A percentile compares a stretch with the other conserved stretches of the same genome.
These are phyloP conservation scores for Penicillium longicatenatum DNA, from an alignment of 495 filamentous ascomycete genomes.

Conservation along the genomic window DNA sequence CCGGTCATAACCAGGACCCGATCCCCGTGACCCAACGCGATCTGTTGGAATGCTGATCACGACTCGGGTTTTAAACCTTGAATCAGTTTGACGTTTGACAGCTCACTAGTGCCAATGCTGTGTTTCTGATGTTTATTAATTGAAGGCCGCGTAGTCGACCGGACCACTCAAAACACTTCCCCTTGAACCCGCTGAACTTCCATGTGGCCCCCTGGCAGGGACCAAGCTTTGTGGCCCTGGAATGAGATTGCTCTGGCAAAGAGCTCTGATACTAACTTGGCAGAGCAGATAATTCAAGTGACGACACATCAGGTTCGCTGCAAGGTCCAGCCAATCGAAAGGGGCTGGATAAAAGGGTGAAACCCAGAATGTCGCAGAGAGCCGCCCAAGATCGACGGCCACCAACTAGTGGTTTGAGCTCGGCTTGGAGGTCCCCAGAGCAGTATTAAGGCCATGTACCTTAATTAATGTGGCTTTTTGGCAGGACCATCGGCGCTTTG, in stretches of 20 bases:
- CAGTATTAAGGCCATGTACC: conserved; percentile 7
- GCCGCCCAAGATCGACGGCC: conserved; percentile 31
- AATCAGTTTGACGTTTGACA: conserved; percentile 2
- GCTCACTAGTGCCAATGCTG: neutral
- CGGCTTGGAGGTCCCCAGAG: conserved; percentile 9
- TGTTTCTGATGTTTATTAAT: neutral
- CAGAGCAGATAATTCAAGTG: conserved; percentile 18
- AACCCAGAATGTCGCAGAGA: conserved; percentile 39
- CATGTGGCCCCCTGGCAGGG: conserved; percentile 2
- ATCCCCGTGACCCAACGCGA: too few species aligned
- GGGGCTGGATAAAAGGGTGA: conserved; percentile 22
- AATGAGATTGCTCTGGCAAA: conserved; percentile 16
- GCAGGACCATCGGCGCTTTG: conserved; percentile 17
- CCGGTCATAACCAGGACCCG: too few species aligned
- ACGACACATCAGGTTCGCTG: conserved; percentile 10
- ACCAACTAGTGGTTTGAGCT: conserved; percentile 18
- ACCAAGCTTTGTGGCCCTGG: conserved; percentile 3
- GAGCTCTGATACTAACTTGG: conserved; percentile 20
- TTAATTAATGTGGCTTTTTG: conserved; percentile 22
- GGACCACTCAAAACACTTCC: neutral
- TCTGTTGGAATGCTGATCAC: neutral
- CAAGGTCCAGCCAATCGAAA: conserved; percentile 19
- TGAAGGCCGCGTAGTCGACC: neutral
- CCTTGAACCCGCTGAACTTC: neutral
- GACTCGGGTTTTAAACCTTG: neutral